Conservation (phyloP, 371 early-diverging fungal genomes). For the Rhizopus sp. region DNA sequence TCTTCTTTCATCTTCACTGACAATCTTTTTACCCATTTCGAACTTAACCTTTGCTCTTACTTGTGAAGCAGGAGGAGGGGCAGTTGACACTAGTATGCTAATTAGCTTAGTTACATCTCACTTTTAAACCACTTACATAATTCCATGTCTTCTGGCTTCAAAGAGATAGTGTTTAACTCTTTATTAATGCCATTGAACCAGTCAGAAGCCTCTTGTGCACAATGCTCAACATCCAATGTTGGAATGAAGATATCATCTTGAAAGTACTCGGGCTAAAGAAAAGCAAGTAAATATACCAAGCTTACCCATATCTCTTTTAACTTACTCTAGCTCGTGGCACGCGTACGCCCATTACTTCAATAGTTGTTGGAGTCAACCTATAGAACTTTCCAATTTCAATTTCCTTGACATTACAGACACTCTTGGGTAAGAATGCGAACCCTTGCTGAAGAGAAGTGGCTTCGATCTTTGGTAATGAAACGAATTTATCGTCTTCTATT, state of each 20-base stretch:
- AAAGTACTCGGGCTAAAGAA: constrained; percentile 70
- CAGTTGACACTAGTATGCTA: constrained; percentile 33
- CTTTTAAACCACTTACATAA: constrained; percentile 40
- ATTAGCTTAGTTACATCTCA: too few species aligned
- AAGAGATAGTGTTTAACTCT: constrained; percentile 33
- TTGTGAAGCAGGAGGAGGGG: constrained; percentile 46
- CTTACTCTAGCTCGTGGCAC: constrained; percentile 73
- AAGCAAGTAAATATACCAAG: background rate
- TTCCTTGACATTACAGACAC: constrained; percentile 57
- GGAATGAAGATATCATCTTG: constrained; percentile 85
- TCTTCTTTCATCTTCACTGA: constrained; percentile 42
- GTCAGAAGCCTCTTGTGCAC: constrained; percentile 50
- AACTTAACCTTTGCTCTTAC: constrained; percentile 38
- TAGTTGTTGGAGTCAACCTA: constrained; percentile 63
- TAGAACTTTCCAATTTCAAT: constrained; percentile 72
- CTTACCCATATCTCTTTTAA: background rate
- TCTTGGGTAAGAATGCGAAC: constrained; percentile 68
- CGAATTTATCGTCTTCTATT: constrained; percentile 24
- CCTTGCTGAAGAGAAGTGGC: constrained; percentile 66
- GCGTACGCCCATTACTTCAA: constrained; percentile 72
- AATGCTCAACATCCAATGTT: constrained; percentile 57
- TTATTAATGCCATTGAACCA: constrained; percentile 59
- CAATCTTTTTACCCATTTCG: constrained; percentile 41
- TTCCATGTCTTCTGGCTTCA: constrained; percentile 64
- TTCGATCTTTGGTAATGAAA: constrained; percentile 64